Evolutionary conservation across 1,284 basidiomycete genomes (phyloP).

Genomic region (Gomphus bonarii): DNA sequence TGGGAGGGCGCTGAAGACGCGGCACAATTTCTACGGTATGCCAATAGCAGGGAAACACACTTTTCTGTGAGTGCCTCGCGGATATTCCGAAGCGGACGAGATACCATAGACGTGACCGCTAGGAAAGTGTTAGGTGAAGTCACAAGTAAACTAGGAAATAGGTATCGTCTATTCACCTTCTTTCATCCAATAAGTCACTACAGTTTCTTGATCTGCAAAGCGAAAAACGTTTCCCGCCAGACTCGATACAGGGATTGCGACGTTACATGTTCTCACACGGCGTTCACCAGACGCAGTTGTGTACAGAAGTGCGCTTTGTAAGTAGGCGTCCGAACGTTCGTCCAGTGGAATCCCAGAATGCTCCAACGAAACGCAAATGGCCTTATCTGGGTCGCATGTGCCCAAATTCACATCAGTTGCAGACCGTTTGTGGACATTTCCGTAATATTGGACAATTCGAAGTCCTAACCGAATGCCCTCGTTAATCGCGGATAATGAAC

Average conservation of each 20-base stretch:
- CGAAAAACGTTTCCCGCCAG: slow-evolving; percentile 90
- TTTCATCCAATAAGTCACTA: slow-evolving; percentile 67
- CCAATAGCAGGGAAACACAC: slow-evolving; percentile 76
- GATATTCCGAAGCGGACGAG: slow-evolving; percentile 63
- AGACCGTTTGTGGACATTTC: slow-evolving; percentile 74
- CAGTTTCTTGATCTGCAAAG: slow-evolving; percentile 86
- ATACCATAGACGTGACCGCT: slow-evolving; percentile 64
- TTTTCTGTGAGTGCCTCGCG: slow-evolving; percentile 80
- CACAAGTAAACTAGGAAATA: background rate
- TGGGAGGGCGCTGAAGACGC: slow-evolving; percentile 75
- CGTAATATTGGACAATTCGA: slow-evolving; percentile 61
- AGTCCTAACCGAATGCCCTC: slow-evolving; percentile 39
- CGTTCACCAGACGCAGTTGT: slow-evolving; percentile 75
- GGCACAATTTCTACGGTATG: slow-evolving; percentile 89
- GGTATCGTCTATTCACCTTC: slow-evolving; percentile 41
- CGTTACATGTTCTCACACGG: slow-evolving; percentile 79
- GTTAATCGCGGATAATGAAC: slow-evolving; percentile 1
- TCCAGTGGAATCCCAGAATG: slow-evolving; percentile 60
- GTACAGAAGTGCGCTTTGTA: slow-evolving; percentile 91
- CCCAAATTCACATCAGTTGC: slow-evolving; percentile 77
- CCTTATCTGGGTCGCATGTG: slow-evolving; percentile 72
- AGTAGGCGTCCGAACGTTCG: slow-evolving; percentile 66
- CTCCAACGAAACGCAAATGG: slow-evolving; percentile 57
- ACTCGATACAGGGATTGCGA: slow-evolving; percentile 73
- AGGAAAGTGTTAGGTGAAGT: background rate